Conservation (phyloP, 257 asterid genomes). For the Plantago major region DNA sequence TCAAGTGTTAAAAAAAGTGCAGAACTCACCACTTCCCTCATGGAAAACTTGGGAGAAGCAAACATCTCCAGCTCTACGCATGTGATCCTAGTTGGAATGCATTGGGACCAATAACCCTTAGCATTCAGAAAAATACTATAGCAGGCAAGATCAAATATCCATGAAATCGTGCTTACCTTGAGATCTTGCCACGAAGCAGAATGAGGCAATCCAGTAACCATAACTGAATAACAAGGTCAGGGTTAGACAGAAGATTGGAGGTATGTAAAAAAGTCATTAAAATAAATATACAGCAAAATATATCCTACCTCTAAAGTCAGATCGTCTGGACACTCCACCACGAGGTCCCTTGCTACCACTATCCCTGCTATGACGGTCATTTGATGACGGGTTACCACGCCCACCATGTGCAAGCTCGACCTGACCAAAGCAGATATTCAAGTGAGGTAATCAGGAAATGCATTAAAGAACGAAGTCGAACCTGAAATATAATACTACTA, state of each 20-base stretch:
- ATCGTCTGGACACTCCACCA: conserved; percentile 92
- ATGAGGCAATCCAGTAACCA: conserved; percentile 77
- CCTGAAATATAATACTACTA: conserved; percentile 19
- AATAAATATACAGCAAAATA: neutral
- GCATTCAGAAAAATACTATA: conserved; percentile 2
- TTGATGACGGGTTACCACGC: conserved; percentile 71
- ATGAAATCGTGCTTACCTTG: conserved; percentile 44
- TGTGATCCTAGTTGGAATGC: conserved; percentile 68
- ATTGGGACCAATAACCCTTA: conserved; percentile 12
- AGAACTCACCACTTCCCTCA: conserved; percentile 82
- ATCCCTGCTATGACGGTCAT: conserved; percentile 55
- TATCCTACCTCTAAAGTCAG: conserved; percentile 20
- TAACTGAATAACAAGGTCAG: conserved; percentile 39
- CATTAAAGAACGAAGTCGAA: neutral
- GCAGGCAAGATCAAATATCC: conserved; percentile 14
- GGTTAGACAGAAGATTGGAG: conserved; percentile 12
- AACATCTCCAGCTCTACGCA: conserved; percentile 99
- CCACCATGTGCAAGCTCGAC: conserved; percentile 99
- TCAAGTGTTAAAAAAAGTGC: neutral
- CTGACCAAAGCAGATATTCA: conserved; percentile 30
- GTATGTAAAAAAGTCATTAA: conserved; percentile 1
- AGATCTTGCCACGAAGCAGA: conserved; percentile 99
- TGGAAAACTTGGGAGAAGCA: conserved; percentile 97
- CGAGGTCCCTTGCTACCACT: conserved; percentile 72
- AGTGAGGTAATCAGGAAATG: conserved; percentile 3